phyloP scores from a whole-genome alignment of 176 grass and related monocot genomes.

The Oryza officinalis region DNA sequence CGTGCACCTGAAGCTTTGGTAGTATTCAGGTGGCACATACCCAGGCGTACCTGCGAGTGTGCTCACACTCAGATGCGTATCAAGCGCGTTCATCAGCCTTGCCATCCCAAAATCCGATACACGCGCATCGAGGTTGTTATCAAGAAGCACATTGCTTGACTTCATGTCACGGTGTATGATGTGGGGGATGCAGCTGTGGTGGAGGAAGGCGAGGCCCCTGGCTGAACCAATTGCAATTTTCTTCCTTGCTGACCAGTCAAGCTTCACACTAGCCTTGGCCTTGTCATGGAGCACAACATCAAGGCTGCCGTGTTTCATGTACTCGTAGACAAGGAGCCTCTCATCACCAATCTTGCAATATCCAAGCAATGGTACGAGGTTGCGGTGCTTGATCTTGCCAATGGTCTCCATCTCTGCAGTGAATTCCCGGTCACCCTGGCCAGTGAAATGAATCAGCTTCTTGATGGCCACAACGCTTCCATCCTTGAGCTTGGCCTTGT shows the following conservation, averaged over 20 bases:
- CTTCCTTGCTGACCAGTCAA: slow-evolving; percentile 85
- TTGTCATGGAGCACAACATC: slow-evolving; percentile 80
- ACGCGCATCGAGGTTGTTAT: slow-evolving; percentile 73
- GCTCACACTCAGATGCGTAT: slow-evolving; percentile 91
- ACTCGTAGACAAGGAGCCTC: slow-evolving; percentile 88
- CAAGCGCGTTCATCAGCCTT: slow-evolving; percentile 76
- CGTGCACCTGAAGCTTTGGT: slow-evolving; percentile 92
- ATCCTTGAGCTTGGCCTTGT: slow-evolving; percentile 94
- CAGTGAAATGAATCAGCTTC: slow-evolving; percentile 92
- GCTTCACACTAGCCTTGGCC: slow-evolving; percentile 39
- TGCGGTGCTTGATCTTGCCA: slow-evolving; percentile 98
- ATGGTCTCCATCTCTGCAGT: slow-evolving; percentile 98
- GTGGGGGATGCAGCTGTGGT: slow-evolving; percentile 96
- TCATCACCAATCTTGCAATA: slow-evolving; percentile 98
- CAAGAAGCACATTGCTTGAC: slow-evolving; percentile 92
- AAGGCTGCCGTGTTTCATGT: slow-evolving; percentile 93
- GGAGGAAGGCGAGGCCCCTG: slow-evolving; percentile 89
- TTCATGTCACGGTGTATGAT: slow-evolving; percentile 99
- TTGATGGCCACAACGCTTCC: slow-evolving; percentile 79
- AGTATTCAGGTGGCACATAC: slow-evolving; percentile 97
- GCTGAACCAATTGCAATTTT: slow-evolving; percentile 83
- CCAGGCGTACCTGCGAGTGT: slow-evolving; percentile 93
- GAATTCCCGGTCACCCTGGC: slow-evolving; percentile 93
- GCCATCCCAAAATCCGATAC: slow-evolving; percentile 98
- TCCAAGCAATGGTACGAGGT: slow-evolving; percentile 82